Conservation (phyloP, 2,329 filamentous ascomycete genomes). For the Hymenoscyphus linearis region DNA sequence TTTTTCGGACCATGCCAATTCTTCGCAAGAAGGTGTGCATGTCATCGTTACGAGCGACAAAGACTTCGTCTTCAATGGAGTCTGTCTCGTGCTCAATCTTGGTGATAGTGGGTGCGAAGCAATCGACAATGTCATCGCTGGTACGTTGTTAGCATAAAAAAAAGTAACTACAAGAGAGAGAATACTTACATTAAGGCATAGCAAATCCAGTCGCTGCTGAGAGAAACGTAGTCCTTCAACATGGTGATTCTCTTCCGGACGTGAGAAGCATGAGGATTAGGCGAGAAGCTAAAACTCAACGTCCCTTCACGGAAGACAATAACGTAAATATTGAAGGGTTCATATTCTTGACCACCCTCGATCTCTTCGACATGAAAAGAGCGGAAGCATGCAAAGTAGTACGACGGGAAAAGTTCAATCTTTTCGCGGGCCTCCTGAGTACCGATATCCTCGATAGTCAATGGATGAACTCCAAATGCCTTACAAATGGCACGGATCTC, state of each 20-base stretch:
- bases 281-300: conserved; percentile 87
- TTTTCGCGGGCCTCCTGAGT: conserved; percentile 96
- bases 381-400: conserved; percentile 97
- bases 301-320: conserved; percentile 95
- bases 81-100: conserved; percentile 86
- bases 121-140: conserved; percentile 94
- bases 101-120: conserved; percentile 83
- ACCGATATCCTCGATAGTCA: conserved; percentile 94
- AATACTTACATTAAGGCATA: conserved; percentile 89
- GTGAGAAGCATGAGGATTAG: conserved; percentile 79
- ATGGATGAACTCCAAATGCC: conserved; percentile 89
- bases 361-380: conserved; percentile 81
- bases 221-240: conserved; percentile 87
- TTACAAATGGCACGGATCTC: conserved; percentile 86
- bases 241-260: conserved; percentile 89
- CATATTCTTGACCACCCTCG: conserved; percentile 75
- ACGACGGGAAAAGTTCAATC: conserved; percentile 94
- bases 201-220: conserved; percentile 98
- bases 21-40: conserved; percentile 80
- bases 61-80: conserved; percentile 90
- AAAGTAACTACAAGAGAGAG: not conserved
- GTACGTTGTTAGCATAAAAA: conserved; percentile 11
- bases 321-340: conserved; percentile 94
- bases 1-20: conserved; percentile 88
- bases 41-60: conserved; percentile 84